Conservation (phyloP, 371 early-diverging fungal genomes). For the Lichtheimia ornata region DNA sequence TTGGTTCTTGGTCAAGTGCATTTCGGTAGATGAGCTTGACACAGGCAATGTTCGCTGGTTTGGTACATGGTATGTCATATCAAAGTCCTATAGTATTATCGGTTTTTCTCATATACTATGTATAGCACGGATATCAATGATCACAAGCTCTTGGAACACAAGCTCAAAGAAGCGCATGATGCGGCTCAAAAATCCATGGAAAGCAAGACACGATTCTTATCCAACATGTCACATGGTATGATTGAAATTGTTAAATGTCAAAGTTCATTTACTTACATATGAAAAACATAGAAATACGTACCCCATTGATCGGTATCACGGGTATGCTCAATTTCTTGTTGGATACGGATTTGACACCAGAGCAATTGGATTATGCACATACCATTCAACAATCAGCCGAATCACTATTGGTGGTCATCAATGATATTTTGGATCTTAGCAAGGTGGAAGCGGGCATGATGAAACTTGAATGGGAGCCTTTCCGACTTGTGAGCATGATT, state of each 20-base stretch:
- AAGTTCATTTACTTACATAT: background rate
- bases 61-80: constrained; percentile 56
- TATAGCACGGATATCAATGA: constrained; percentile 65
- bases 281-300: constrained; percentile 58
- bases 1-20: constrained; percentile 70
- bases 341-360: constrained; percentile 61
- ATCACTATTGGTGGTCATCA: constrained; percentile 65
- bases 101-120: background rate
- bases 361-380: constrained; percentile 68
- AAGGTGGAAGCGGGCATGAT: constrained; percentile 77
- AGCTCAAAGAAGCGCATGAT: constrained; percentile 68
- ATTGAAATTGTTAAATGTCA: background rate
- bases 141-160: constrained; percentile 63
- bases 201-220: constrained; percentile 69
- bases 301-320: constrained; percentile 67
- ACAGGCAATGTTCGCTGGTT: constrained; percentile 65
- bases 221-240: constrained; percentile 70
- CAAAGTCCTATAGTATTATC: background rate
- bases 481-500: constrained; percentile 60
- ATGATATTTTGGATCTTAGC: constrained; percentile 69
- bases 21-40: constrained; percentile 60
- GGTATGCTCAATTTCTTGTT: constrained; percentile 69
- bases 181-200: constrained; percentile 70
- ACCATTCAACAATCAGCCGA: constrained; percentile 69
- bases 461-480: constrained; percentile 66